Evolutionary conservation across 2,329 filamentous ascomycete species (phyloP).

Genomic region (Scorias spongiosa): DNA sequence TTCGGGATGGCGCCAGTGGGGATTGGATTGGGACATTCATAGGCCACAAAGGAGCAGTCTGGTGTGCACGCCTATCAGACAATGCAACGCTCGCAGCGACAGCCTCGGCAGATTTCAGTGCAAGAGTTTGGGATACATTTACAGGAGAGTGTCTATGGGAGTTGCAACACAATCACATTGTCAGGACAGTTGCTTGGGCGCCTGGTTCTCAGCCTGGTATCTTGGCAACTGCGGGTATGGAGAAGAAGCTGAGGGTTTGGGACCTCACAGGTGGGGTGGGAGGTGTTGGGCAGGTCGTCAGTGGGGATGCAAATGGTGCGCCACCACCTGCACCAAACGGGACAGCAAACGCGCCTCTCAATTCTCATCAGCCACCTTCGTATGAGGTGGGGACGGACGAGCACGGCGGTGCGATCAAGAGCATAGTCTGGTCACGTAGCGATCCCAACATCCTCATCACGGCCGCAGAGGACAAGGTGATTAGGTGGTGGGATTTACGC

Average conservation of each 20-base stretch:
- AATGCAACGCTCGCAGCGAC: conserved; percentile 83
- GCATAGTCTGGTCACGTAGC: conserved; percentile 68
- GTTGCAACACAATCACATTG: conserved; percentile 86
- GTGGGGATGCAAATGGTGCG: conserved; percentile 3
- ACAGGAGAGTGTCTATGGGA: conserved; percentile 79
- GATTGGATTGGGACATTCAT: conserved; percentile 98
- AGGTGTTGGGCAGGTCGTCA: conserved; percentile 2
- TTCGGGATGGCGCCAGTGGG: conserved; percentile 86
- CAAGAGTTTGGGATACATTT: conserved; percentile 94
- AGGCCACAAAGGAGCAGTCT: conserved; percentile 94
- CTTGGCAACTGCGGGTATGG: conserved; percentile 82
- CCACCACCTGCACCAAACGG: conserved; percentile 4
- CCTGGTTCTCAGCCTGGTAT: conserved; percentile 55
- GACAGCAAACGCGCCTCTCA: conserved; percentile 1
- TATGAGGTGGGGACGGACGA: conserved; percentile 80
- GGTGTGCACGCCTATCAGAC: conserved; percentile 81
- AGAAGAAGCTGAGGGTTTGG: conserved; percentile 92
- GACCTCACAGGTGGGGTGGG: conserved; percentile 50
- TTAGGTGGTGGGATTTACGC: conserved; percentile 89
- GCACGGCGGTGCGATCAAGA: conserved; percentile 83
- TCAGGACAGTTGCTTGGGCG: conserved; percentile 75
- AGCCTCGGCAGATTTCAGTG: conserved; percentile 79
- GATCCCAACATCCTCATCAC: conserved; percentile 77
- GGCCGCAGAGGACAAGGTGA: conserved; percentile 74
- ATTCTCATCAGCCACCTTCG: conserved; percentile 29